Evolutionary conservation across 192 early-diverging fungal genomes (phyloP).

Genomic region (Coemansia aciculifera): DNA sequence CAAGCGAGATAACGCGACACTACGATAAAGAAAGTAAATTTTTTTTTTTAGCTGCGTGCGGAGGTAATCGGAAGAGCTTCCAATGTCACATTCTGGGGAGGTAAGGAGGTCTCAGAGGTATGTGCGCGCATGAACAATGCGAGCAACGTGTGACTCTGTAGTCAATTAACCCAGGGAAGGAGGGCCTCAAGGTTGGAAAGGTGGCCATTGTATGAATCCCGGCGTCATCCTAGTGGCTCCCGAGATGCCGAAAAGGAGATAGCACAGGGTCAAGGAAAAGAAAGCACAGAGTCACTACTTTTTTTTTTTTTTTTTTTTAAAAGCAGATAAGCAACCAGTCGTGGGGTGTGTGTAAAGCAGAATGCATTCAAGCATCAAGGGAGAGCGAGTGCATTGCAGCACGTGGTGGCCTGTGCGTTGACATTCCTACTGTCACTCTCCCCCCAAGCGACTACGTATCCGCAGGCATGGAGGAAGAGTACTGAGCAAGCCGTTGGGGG

Average conservation of each 20-base stretch:
- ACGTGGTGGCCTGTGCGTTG: conserved; percentile 15
- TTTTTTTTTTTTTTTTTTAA: too few species aligned
- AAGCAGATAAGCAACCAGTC: background rate
- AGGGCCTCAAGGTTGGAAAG: background rate
- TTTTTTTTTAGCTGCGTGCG: background rate
- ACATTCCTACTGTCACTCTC: background rate
- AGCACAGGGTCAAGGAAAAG: background rate
- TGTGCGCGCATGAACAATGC: conserved; percentile 6
- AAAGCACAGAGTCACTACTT: conserved; percentile 3
- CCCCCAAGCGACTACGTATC: background rate
- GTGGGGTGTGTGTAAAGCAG: background rate
- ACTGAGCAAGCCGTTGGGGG: background rate
- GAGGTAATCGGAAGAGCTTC: background rate
- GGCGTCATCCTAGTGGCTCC: background rate
- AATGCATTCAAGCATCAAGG: background rate
- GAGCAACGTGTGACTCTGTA: conserved; percentile 5
- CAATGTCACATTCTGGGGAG: background rate
- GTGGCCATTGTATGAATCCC: background rate
- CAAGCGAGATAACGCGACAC: conserved; percentile 92
- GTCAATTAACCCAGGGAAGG: conserved; percentile 8
- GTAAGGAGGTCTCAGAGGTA: background rate
- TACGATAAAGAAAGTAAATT: conserved; percentile 29
- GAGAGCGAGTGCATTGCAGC: conserved; percentile 11
- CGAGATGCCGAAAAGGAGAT: background rate
- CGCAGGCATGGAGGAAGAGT: background rate